A percentile compares a stretch with the other conserved stretches of the same genome.
phyloP scores from a whole-genome alignment of 768 basidiomycete species.

The Tephrocybe sp. region DNA sequence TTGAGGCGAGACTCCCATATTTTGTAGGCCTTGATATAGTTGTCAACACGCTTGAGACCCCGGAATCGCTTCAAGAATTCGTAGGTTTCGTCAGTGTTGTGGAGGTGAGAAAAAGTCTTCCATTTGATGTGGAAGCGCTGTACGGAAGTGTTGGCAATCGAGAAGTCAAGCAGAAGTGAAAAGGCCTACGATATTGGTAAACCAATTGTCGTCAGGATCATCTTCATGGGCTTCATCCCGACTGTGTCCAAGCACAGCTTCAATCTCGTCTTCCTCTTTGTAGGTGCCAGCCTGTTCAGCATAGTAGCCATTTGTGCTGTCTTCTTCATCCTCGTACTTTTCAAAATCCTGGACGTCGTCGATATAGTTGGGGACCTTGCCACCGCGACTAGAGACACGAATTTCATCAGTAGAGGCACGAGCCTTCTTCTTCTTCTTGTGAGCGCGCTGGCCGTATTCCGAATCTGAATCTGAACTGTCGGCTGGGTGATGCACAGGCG shows the following conservation, averaged over 20 bases:
- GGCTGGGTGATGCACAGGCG: constrained; percentile 51
- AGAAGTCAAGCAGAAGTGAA: constrained; percentile 8
- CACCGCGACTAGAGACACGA: constrained; percentile 75
- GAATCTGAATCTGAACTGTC: constrained; percentile 79
- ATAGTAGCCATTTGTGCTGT: constrained; percentile 53
- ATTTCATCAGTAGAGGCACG: constrained; percentile 65
- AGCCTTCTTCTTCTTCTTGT: constrained; percentile 80
- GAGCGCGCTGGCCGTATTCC: constrained; percentile 79
- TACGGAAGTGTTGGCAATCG: constrained; percentile 15
- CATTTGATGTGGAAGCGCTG: constrained; percentile 99
- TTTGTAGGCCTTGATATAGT: constrained; percentile 95
- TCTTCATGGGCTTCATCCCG: constrained; percentile 80
- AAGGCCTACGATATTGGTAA: constrained; percentile 75
- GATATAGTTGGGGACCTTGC: constrained; percentile 81
- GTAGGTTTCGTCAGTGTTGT: constrained; percentile 99
- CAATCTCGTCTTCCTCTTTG: constrained; percentile 86
- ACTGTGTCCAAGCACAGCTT: constrained; percentile 84
- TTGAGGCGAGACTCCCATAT: constrained; percentile 65
- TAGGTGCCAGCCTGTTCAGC: constrained; percentile 51
- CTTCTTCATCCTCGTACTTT: constrained; percentile 66
- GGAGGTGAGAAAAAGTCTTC: constrained; percentile 97
- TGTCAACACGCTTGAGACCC: constrained; percentile 96
- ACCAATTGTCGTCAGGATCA: constrained; percentile 82
- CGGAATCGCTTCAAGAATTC: constrained; percentile 94
- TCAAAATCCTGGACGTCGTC: constrained; percentile 84